Evolutionary conservation across 495 filamentous ascomycete genomes (phyloP).

Genomic region (Penicillium steckii): DNA sequence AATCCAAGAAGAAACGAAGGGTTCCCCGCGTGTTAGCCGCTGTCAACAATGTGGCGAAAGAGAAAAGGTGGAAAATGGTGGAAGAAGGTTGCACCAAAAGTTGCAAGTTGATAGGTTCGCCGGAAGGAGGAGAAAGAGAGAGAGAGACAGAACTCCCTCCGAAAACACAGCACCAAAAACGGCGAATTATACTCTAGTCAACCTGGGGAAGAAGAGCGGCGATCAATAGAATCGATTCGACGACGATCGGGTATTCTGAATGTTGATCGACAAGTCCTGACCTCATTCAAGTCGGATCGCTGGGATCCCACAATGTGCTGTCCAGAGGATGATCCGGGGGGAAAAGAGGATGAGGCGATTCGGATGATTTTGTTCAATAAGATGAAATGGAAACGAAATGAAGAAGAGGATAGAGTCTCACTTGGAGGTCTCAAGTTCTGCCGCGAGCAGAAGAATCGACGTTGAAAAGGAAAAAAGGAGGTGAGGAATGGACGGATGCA

Average conservation of each 20-base stretch:
- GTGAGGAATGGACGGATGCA: constrained; percentile 27
- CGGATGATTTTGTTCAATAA: too few species aligned
- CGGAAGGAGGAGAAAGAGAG: constrained; percentile 25
- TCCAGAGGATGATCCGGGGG: too few species aligned
- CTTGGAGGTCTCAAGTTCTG: background rate
- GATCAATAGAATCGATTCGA: constrained; percentile 9
- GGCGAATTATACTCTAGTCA: background rate
- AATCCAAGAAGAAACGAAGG: background rate
- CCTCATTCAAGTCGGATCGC: too few species aligned
- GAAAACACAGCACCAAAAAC: constrained; percentile 1
- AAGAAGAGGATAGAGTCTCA: too few species aligned
- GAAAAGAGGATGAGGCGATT: too few species aligned
- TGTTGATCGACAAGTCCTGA: too few species aligned
- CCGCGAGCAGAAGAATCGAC: background rate
- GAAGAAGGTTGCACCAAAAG: constrained; percentile 17
- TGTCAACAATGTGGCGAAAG: constrained; percentile 30
- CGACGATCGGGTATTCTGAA: background rate
- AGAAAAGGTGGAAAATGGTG: background rate
- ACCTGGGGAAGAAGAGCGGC: constrained; percentile 12
- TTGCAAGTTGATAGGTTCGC: constrained; percentile 10
- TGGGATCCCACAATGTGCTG: too few species aligned
- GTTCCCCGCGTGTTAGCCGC: constrained; percentile 5
- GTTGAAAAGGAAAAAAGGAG: constrained; percentile 17
- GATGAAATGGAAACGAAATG: too few species aligned
- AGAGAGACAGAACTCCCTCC: constrained; percentile 2